These are phyloP conservation scores for Pichia sorboxylosa DNA, from an alignment of 1,139 yeast genomes.

Conservation along the genomic window DNA sequence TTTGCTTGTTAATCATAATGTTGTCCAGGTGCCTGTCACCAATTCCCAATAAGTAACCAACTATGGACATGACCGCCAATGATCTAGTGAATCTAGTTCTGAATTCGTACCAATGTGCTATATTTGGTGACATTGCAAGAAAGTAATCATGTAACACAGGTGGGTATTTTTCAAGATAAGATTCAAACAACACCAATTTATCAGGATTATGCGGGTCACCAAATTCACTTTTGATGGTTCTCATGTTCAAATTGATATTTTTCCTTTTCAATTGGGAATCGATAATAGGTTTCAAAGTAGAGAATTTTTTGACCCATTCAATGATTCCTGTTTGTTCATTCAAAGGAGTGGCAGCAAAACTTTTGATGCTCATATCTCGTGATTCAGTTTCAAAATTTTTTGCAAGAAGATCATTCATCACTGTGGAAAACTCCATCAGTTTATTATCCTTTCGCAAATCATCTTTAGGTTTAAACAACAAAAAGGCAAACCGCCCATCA, in stretches of 20 bases:
- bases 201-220: conserved; percentile 25
- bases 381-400: conserved; percentile 63
- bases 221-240: conserved; percentile 7
- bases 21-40: conserved; percentile 98
- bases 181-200: conserved; percentile 23
- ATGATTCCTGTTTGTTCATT: conserved; percentile 82
- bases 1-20: conserved; percentile 57
- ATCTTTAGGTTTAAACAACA: conserved; percentile 77
- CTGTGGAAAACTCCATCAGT: conserved; percentile 82
- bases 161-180: conserved; percentile 35
- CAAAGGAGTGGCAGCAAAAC: conserved; percentile 84
- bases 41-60: conserved; percentile 79
- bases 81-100: conserved; percentile 67
- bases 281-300: conserved; percentile 66
- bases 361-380: conserved; percentile 57
- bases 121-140: conserved; percentile 79
- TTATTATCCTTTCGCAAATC: conserved; percentile 94
- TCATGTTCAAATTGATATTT: conserved; percentile 4
- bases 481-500: conserved; percentile 57
- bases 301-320: conserved; percentile 84
- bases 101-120: conserved; percentile 76
- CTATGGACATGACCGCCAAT: conserved; percentile 94
- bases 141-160: conserved; percentile 86
- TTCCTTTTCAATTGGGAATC: conserved; percentile 14
- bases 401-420: conserved; percentile 63